Evolutionary conservation across 2,329 filamentous ascomycete genomes (phyloP), one percentile per base, ranked within the genome.

Genomic region (Paecilomyces variotii): DNA sequence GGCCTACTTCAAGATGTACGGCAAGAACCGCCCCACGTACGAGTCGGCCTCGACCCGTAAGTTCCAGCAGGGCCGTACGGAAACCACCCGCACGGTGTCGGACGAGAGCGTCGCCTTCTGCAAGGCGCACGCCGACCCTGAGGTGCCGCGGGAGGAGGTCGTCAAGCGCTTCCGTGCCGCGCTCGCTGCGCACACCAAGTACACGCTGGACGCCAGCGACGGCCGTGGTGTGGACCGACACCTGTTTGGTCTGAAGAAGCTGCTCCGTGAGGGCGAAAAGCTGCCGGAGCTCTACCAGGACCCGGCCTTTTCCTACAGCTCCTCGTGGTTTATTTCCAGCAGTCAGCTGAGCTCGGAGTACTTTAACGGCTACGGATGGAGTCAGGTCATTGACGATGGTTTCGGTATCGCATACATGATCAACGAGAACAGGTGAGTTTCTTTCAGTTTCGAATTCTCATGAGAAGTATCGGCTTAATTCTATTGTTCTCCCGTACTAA

Each of bases 371-470:
- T 99, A 99, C 76, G 94, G 94, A 53, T 99, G 94, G 94, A 94
- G 89, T 72, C 93, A 99, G 80, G 94, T 99, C 56, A 89, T 97
- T 57, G 92, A 97, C 70, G 90, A 88, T 61, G 94, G 94, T 30
- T 99, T 94, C 77, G 94, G 94, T 64, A 96, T 99, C 71, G 94
- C 94, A 45, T 99, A 99, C 75, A 99, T 99, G 94, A 97, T 99
- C 75, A 99, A 99, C 73, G 93, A 97, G 82, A 96, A 97, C 76
- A 92, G 86, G 88, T 90, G 72, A 75, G 80, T 70, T 32, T 26
- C 51, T 49, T 11, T 24, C 50, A 51, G 3, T 27, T 27, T 26
- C 27, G 30, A 2, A 26, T 58, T 26, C 30, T 35, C 3, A n/a
- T n/a, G n/a, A n/a, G n/a, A n/a, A 19, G 19, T 19, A 1, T 19